phyloP scores from a whole-genome alignment of 257 asterid genomes.

The Ballota nigra region DNA sequence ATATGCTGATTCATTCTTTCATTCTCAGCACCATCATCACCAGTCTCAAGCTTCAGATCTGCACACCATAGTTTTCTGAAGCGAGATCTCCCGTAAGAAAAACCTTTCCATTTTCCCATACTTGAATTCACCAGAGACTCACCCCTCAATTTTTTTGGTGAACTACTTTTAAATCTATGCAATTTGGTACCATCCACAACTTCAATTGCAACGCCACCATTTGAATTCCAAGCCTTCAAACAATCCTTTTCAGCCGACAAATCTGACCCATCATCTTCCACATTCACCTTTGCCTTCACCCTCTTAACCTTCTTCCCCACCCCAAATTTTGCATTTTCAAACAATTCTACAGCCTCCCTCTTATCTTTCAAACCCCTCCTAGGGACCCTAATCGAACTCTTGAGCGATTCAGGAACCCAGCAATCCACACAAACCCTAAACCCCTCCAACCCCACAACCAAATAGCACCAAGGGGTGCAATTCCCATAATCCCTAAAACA shows the following conservation, averaged over 20 bases:
- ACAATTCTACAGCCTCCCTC: conserved; percentile 22
- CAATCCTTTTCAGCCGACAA: conserved; percentile 32
- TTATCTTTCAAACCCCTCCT: conserved; percentile 31
- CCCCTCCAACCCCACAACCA: conserved; percentile 33
- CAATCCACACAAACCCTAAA: conserved; percentile 74
- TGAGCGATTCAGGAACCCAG: conserved; percentile 82
- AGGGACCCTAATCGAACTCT: conserved; percentile 38
- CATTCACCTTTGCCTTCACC: conserved; percentile 35
- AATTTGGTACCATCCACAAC: too few relatives aligned
- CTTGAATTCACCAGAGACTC: conserved; percentile 23
- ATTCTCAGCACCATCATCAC: conserved; percentile 21
- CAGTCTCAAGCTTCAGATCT: conserved; percentile 31
- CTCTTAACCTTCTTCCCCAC: conserved; percentile 34
- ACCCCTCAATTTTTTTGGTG: conserved; percentile 19
- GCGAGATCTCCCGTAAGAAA: conserved; percentile 33
- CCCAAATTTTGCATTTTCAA: conserved; percentile 32
- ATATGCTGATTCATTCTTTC: conserved; percentile 26
- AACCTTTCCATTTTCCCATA: conserved; percentile 30
- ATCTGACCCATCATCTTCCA: conserved; percentile 18
- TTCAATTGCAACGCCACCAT: conserved; percentile 16
- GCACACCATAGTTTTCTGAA: conserved; percentile 23
- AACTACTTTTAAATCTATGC: too few relatives aligned
- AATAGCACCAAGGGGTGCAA: conserved; percentile 71
- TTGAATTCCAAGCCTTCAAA: conserved; percentile 26
- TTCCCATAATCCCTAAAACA: conserved; percentile 50